Percentiles rank a stretch among this genome's conserved stretches.
Evolutionary conservation across 1,284 basidiomycete species (phyloP).

Genomic region (Quambalaria eucalypti): DNA sequence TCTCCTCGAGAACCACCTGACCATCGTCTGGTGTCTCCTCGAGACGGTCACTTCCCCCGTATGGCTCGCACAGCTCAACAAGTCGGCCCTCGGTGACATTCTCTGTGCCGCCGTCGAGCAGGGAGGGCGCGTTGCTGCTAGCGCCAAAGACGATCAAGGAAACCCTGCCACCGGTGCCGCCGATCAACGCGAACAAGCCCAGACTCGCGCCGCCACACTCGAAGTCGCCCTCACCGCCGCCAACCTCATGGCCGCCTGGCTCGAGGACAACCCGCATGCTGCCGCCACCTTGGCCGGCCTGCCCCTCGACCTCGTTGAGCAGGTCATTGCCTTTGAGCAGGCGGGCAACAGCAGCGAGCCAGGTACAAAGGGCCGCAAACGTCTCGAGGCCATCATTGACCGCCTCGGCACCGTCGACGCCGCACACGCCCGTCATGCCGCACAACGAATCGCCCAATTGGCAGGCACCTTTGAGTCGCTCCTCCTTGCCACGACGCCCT

Average conservation of each 20-base stretch:
- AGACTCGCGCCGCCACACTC: neutral
- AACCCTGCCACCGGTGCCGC: neutral
- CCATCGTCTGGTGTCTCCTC: slow-evolving; percentile 7
- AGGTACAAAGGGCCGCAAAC: neutral
- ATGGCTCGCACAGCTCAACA: neutral
- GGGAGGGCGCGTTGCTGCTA: too few relatives aligned
- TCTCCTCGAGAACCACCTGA: slow-evolving; percentile 7
- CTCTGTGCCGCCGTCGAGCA: neutral
- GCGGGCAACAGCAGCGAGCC: slow-evolving; percentile 3
- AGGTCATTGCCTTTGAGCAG: slow-evolving; percentile 3
- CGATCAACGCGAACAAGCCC: neutral
- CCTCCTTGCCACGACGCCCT: neutral
- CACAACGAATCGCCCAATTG: neutral
- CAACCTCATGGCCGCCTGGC: neutral
- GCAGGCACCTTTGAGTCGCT: neutral
- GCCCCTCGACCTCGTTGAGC: neutral
- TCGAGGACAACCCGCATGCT: neutral
- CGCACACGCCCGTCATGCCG: neutral
- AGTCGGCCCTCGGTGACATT: neutral
- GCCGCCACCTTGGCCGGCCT: neutral
- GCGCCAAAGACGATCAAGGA: neutral
- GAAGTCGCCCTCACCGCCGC: neutral
- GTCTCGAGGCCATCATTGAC: neutral
- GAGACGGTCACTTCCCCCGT: slow-evolving; percentile 1
- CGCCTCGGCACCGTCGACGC: neutral